Evolutionary conservation across 108 stramenopile species (phyloP).

Genomic region (Cyclotella cryptica): DNA sequence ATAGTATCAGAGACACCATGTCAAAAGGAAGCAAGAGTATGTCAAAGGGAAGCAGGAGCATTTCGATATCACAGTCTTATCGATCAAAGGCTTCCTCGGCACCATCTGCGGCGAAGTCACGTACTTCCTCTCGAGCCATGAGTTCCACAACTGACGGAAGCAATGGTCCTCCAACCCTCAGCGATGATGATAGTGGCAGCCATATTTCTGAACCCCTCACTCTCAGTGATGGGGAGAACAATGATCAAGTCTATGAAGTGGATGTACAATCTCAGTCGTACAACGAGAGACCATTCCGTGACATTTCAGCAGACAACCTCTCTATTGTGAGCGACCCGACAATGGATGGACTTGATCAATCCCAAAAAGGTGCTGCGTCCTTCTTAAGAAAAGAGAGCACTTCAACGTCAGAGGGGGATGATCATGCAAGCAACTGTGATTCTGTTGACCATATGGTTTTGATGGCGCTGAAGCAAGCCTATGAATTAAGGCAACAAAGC

Average conservation of each 20-base stretch:
- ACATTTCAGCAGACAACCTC: conserved; percentile 3
- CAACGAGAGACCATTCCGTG: background rate
- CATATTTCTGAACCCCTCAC: background rate
- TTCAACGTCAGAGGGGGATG: background rate
- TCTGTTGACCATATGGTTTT: conserved; percentile 10
- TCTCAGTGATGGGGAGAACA: background rate
- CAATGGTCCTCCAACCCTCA: conserved; percentile 16
- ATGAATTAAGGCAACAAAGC: conserved; percentile 5
- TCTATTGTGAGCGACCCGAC: conserved; percentile 11
- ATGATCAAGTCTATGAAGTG: background rate
- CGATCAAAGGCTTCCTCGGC: background rate
- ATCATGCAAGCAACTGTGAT: background rate
- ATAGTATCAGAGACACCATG: background rate
- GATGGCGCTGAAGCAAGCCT: conserved; percentile 15
- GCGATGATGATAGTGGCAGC: background rate
- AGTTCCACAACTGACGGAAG: conserved; percentile 13
- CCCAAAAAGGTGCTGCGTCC: background rate
- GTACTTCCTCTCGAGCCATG: background rate
- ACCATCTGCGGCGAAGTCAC: background rate
- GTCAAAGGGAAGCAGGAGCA: background rate
- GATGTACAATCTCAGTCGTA: background rate
- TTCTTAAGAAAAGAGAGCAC: background rate
- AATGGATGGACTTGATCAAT: conserved; percentile 8
- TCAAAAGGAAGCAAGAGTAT: background rate
- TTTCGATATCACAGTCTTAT: background rate